A percentile compares a stretch with the other conserved stretches of the same genome.
Evolutionary conservation across 805 yeast species (phyloP).

Genomic region (Myxozyma sirexii): DNA sequence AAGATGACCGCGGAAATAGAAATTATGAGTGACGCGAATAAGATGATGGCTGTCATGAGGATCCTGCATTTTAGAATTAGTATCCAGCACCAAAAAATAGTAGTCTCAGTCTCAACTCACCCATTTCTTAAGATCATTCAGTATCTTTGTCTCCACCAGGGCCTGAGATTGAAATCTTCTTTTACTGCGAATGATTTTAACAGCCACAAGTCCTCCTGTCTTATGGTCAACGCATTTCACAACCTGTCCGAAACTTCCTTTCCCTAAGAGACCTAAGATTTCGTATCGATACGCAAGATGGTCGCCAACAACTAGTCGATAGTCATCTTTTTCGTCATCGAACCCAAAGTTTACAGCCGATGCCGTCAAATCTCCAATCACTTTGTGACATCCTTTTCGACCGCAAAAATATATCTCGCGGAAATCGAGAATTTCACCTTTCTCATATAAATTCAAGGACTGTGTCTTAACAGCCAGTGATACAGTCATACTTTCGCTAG

Average conservation of each 20-base stretch:
- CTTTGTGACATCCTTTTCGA: conserved; percentile 32
- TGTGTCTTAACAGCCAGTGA: conserved; percentile 13
- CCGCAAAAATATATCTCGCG: conserved; percentile 58
- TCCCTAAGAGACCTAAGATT: conserved; percentile 61
- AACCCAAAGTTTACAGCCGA: conserved; percentile 59
- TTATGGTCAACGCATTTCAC: conserved; percentile 70
- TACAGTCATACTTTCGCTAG: conserved; percentile 9
- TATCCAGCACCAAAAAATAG: not conserved
- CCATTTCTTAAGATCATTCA: conserved; percentile 52
- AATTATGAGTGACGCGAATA: conserved; percentile 66
- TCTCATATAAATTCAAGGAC: conserved; percentile 56
- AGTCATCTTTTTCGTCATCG: conserved; percentile 70
- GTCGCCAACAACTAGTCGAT: conserved; percentile 58
- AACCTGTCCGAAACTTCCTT: conserved; percentile 84
- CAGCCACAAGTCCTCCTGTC: conserved; percentile 59
- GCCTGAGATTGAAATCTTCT: conserved; percentile 77
- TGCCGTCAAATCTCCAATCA: conserved; percentile 35
- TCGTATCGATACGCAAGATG: conserved; percentile 78
- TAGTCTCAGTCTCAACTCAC: not conserved
- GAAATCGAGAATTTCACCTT: conserved; percentile 59
- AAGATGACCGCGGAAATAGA: conserved; percentile 78
- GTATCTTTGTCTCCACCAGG: conserved; percentile 69
- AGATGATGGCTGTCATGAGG: conserved; percentile 45
- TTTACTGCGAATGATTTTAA: conserved; percentile 75
- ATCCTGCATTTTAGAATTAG: conserved; percentile 26